Percentiles rank a stretch among this genome's conserved stretches.
These are phyloP conservation scores for Corynascus novoguineensis DNA, from an alignment of 495 filamentous ascomycete genomes.

Conservation along the genomic window DNA sequence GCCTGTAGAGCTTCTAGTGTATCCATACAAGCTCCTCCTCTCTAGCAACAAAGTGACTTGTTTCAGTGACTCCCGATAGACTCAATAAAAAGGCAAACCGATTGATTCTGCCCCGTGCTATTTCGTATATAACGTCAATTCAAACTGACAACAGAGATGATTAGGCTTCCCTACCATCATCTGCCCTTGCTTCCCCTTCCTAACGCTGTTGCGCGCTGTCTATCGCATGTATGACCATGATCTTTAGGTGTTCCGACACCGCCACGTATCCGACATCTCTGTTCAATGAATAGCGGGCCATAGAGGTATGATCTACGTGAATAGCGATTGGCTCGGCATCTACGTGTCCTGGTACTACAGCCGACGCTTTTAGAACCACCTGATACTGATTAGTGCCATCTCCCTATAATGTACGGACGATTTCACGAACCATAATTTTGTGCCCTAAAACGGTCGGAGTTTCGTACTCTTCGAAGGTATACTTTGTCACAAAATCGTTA, in stretches of 20 bases:
- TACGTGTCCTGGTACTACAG: background rate
- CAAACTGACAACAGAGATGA: background rate
- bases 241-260: background rate
- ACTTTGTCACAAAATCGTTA: constrained; percentile 1
- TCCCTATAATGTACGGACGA: background rate
- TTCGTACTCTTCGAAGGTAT: constrained; percentile 2
- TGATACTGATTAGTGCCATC: background rate
- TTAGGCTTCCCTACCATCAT: background rate
- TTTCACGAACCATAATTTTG: background rate
- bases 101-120: background rate
- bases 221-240: background rate
- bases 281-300: background rate
- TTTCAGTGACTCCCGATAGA: background rate
- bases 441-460: background rate
- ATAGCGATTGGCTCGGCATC: constrained; percentile 1
- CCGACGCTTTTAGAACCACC: background rate
- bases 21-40: background rate
- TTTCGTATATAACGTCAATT: background rate
- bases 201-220: background rate
- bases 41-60: background rate
- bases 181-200: background rate
- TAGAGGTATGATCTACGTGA: background rate
- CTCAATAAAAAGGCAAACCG: background rate
- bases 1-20: background rate
- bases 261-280: background rate